These are phyloP conservation scores for Claviceps humidiphila DNA, from an alignment of 2,329 filamentous ascomycete genomes.

Conservation along the genomic window DNA sequence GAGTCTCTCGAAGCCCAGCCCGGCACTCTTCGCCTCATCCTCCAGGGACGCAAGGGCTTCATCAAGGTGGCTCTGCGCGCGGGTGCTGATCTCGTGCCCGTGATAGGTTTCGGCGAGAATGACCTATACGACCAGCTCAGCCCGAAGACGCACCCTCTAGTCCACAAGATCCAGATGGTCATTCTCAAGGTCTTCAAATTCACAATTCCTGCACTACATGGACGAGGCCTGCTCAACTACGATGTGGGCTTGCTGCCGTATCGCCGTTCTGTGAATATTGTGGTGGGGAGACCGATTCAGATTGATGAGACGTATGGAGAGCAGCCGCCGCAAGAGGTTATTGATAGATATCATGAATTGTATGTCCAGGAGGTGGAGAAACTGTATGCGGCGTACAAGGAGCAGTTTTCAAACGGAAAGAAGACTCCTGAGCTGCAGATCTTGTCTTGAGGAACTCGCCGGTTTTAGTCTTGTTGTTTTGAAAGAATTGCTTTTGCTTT, in stretches of 20 bases:
- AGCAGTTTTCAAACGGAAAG: slow-evolving; percentile 52
- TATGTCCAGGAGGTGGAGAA: slow-evolving; percentile 66
- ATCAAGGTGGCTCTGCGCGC: slow-evolving; percentile 84
- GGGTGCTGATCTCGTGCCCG: slow-evolving; percentile 87
- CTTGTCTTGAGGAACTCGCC: slow-evolving; percentile 32
- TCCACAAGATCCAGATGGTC: slow-evolving; percentile 72
- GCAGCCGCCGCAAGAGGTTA: slow-evolving; percentile 58
- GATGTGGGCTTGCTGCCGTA: slow-evolving; percentile 96
- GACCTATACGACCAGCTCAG: slow-evolving; percentile 87
- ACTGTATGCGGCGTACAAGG: slow-evolving; percentile 68
- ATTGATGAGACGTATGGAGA: slow-evolving; percentile 43
- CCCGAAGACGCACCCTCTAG: slow-evolving; percentile 59
- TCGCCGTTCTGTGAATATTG: slow-evolving; percentile 72
- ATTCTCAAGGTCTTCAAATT: slow-evolving; percentile 82
- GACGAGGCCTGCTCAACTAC: slow-evolving; percentile 90
- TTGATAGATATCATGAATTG: slow-evolving; percentile 64
- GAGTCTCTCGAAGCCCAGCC: slow-evolving; percentile 86
- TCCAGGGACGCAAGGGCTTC: slow-evolving; percentile 80
- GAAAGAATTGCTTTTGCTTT: background rate
- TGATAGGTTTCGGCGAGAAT: slow-evolving; percentile 89
- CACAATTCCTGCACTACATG: slow-evolving; percentile 81
- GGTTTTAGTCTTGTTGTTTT: background rate
- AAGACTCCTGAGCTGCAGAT: slow-evolving; percentile 55
- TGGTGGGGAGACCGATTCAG: slow-evolving; percentile 70
- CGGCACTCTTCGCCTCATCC: slow-evolving; percentile 59